phyloP scores from a whole-genome alignment of 495 filamentous ascomycete genomes.

The Recurvomyces mirabilis region DNA sequence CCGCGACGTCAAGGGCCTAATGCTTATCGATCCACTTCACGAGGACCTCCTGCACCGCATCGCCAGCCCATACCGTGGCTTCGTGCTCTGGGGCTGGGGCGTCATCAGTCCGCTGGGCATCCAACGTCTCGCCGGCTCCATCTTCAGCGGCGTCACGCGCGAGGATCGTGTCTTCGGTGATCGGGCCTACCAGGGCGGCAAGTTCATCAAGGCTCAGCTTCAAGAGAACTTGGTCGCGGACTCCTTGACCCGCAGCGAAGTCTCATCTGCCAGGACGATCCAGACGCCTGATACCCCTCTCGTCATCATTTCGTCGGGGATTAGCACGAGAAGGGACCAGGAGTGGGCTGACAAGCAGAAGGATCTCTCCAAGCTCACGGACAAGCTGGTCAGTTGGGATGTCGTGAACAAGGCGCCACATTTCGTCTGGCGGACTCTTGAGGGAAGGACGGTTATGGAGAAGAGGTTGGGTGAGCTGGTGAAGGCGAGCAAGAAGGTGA shows the following conservation, averaged over 20 bases:
- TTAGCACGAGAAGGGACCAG: conserved; percentile 41
- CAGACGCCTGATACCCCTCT: conserved; percentile 62
- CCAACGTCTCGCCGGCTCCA: conserved; percentile 61
- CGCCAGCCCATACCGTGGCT: conserved; percentile 58
- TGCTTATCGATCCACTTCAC: conserved; percentile 79
- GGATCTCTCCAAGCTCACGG: conserved; percentile 67
- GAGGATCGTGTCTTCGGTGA: conserved; percentile 75
- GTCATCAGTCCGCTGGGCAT: conserved; percentile 76
- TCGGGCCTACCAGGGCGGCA: conserved; percentile 64
- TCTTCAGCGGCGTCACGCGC: conserved; percentile 67
- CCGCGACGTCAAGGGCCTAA: conserved; percentile 57
- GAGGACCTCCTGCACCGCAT: conserved; percentile 66
- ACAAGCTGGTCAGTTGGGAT: conserved; percentile 72
- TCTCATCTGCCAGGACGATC: conserved; percentile 62
- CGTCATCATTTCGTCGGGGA: conserved; percentile 71
- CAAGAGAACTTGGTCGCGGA: conserved; percentile 86
- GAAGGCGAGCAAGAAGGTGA: conserved; percentile 13
- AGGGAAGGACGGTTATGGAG: conserved; percentile 61
- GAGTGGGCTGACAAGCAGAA: conserved; percentile 73
- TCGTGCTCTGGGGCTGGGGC: conserved; percentile 74
- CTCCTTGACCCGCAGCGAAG: conserved; percentile 69
- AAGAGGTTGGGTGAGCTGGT: conserved; percentile 55
- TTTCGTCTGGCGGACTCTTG: conserved; percentile 62
- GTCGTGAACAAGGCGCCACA: conserved; percentile 76
- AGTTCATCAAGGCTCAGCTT: conserved; percentile 74